Evolutionary conservation across 2,329 filamentous ascomycete genomes (phyloP).

Genomic region (Macrophomina phaseolina): DNA sequence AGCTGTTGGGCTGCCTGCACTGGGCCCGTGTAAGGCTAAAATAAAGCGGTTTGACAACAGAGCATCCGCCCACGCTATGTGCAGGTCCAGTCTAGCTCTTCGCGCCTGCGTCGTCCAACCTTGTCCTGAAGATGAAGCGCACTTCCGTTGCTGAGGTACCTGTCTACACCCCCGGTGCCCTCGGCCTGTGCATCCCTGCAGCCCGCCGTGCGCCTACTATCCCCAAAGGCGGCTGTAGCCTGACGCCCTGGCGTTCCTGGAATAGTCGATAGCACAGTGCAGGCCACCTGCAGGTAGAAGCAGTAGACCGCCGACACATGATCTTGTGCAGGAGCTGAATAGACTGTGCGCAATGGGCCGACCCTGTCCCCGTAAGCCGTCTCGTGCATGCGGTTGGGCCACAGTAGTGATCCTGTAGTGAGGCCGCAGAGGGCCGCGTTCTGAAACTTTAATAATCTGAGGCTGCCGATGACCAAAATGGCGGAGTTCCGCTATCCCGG

Average conservation of each 20-base stretch:
- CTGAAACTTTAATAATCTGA: not conserved
- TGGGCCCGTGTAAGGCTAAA: conserved; percentile 13
- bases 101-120: not conserved
- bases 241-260: conserved; percentile 4
- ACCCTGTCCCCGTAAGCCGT: not conserved
- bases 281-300: conserved; percentile 10
- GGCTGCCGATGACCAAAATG: not conserved
- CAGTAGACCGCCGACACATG: not conserved
- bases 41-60: conserved; percentile 17
- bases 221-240: not conserved
- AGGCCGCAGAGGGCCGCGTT: not conserved
- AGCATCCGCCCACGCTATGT: not conserved
- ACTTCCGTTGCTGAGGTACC: conserved; percentile 7
- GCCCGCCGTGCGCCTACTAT: not conserved
- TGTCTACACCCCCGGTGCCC: not conserved
- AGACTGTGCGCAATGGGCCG: not conserved
- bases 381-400: conserved; percentile 4
- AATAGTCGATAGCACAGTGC: not conserved
- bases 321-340: conserved; percentile 12
- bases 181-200: not conserved
- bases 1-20: conserved; percentile 4
- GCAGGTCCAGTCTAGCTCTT: conserved; percentile 2
- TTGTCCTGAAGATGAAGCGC: conserved; percentile 8
- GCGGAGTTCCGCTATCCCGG: not conserved
- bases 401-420: not conserved